Percentiles rank a stretch among this genome's conserved stretches.
phyloP scores from a whole-genome alignment of 352 stramenopile genomes.

The Globisporangium lucens region DNA sequence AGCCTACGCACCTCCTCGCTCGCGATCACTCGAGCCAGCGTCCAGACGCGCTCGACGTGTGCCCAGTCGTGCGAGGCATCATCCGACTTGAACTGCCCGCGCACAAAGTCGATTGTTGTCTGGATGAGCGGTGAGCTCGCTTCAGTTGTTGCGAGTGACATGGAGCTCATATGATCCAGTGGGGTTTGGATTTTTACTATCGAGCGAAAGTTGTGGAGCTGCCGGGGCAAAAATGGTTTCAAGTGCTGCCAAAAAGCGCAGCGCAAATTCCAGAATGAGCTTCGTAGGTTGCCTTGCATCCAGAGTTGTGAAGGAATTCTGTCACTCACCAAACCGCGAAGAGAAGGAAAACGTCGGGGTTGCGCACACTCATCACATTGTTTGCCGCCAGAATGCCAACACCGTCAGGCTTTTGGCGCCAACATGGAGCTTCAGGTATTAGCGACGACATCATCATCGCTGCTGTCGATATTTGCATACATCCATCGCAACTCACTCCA shows the following conservation, averaged over 20 bases:
- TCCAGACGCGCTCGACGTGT: conserved; percentile 88
- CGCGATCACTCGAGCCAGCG: conserved; percentile 63
- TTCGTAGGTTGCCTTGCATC: not conserved
- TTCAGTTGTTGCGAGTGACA: too few relatives aligned
- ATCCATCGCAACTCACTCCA: too few relatives aligned
- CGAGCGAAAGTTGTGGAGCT: too few relatives aligned
- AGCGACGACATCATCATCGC: too few relatives aligned
- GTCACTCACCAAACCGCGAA: too few relatives aligned
- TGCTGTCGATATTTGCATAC: too few relatives aligned
- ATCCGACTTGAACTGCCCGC: not conserved
- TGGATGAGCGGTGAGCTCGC: not conserved
- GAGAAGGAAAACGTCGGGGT: not conserved
- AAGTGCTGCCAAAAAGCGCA: too few relatives aligned
- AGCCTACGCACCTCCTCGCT: conserved; percentile 48
- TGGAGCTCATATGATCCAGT: not conserved
- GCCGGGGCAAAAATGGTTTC: too few relatives aligned
- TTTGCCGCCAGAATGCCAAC: not conserved
- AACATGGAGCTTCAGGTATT: not conserved
- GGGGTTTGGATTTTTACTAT: not conserved
- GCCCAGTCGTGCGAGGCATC: conserved; percentile 70
- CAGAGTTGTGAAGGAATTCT: not conserved
- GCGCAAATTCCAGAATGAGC: too few relatives aligned
- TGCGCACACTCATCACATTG: not conserved
- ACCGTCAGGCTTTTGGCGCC: not conserved
- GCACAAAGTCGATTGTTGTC: not conserved